Percentiles rank a stretch among this genome's conserved stretches.
phyloP scores from a whole-genome alignment of 257 asterid species.

The Coffea eugenioides region DNA sequence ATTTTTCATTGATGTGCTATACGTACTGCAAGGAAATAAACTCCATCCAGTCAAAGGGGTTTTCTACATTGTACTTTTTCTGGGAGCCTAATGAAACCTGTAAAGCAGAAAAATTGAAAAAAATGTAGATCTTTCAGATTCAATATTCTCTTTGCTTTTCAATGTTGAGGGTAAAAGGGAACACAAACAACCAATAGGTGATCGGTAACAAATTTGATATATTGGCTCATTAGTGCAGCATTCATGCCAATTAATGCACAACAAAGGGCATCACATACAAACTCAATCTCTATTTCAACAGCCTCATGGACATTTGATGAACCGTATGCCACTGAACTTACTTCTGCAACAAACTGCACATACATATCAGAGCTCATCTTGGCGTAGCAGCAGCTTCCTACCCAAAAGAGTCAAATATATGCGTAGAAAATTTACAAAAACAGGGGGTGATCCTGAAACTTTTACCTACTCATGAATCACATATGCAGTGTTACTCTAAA shows the following conservation, averaged over 20 bases:
- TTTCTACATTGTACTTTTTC: conserved; percentile 51
- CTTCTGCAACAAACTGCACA: conserved; percentile 50
- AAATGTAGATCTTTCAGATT: neutral
- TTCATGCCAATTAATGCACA: conserved; percentile 88
- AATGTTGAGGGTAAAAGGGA: neutral
- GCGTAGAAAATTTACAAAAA: too few species aligned
- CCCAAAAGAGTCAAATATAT: neutral
- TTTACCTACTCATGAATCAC: neutral
- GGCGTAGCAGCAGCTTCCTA: neutral
- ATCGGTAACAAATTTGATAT: conserved; percentile 75
- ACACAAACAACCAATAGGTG: conserved; percentile 53
- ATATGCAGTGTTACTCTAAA: neutral
- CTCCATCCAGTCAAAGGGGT: conserved; percentile 93
- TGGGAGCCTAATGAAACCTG: conserved; percentile 68
- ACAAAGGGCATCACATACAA: conserved; percentile 78
- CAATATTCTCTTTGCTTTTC: neutral
- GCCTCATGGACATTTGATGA: conserved; percentile 72
- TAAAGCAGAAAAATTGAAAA: conserved; percentile 1
- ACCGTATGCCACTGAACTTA: conserved; percentile 51
- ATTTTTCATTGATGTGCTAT: neutral
- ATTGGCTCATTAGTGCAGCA: conserved; percentile 56
- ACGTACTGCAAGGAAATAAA: conserved; percentile 75
- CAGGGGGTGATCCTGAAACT: neutral
- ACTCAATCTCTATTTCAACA: conserved; percentile 72
- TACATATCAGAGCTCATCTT: neutral